A percentile compares a stretch with the other conserved stretches of the same genome.
phyloP scores from a whole-genome alignment of 805 yeast genomes.

The Starmerella davenportii region DNA sequence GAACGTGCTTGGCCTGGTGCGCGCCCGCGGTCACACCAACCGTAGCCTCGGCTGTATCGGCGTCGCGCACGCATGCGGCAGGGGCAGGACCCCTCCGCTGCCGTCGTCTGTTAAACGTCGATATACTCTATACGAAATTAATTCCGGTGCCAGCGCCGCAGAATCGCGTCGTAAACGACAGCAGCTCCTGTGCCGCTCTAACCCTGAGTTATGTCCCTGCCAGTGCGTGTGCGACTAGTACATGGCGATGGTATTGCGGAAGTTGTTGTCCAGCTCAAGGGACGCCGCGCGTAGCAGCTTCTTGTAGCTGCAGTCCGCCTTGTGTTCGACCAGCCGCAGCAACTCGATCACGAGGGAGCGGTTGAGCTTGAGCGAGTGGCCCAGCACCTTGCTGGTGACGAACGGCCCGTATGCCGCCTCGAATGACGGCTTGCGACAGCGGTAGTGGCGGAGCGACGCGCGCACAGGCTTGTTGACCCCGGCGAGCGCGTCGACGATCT shows the following conservation, averaged over 20 bases:
- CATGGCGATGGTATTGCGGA: constrained; percentile 7
- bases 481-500: constrained; percentile 4
- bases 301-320: constrained; percentile 4
- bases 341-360: constrained; percentile 8
- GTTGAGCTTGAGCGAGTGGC: constrained; percentile 5
- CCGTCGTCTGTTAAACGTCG: no score
- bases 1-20: no score
- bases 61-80: no score
- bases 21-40: no score
- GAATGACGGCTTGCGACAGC: constrained; percentile 5
- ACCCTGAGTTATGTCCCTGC: no score
- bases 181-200: no score
- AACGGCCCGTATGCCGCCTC: constrained; percentile 6
- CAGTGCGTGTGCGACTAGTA: no score
- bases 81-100: no score
- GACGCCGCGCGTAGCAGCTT: constrained; percentile 1
- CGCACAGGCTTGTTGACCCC: constrained; percentile 6
- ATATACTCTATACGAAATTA: no score
- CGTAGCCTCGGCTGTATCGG: no score
- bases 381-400: constrained; percentile 9
- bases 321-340: constrained; percentile 6
- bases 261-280: constrained; percentile 4
- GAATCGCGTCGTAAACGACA: no score
- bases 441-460: constrained; percentile 2
- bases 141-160: no score